phyloP scores from a whole-genome alignment of 1,284 basidiomycete species.

The Rhodotorula mucilaginosa region DNA sequence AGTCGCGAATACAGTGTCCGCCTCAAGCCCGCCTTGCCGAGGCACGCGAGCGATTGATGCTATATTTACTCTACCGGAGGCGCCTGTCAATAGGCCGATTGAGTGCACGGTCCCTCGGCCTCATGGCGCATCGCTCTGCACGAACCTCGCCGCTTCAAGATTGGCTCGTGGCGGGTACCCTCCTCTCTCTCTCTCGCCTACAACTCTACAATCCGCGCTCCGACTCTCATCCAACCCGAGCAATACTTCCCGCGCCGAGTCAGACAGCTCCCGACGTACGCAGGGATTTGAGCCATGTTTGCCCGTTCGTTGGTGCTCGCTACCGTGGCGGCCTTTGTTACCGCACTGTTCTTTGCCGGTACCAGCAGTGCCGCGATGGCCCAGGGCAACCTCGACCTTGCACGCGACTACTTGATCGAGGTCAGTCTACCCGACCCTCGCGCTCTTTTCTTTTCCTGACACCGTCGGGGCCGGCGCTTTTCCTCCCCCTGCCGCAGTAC shows the following conservation, averaged over 20 bases:
- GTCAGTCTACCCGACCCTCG: neutral
- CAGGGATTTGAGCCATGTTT: slow-evolving; percentile 9
- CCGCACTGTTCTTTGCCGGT: neutral
- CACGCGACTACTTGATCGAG: slow-evolving; percentile 14
- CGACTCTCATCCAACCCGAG: neutral
- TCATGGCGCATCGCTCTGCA: too few species aligned
- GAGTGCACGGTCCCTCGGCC: too few species aligned
- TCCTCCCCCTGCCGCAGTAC: slow-evolving; percentile 2
- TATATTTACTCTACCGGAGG: too few species aligned
- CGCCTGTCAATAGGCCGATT: too few species aligned
- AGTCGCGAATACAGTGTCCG: too few species aligned
- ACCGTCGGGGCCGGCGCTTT: too few species aligned
- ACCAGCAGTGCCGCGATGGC: slow-evolving; percentile 5
- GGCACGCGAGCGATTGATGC: too few species aligned
- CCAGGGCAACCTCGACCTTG: slow-evolving; percentile 17
- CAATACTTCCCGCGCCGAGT: neutral
- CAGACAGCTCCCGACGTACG: neutral
- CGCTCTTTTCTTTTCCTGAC: neutral
- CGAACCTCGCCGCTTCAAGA: too few species aligned
- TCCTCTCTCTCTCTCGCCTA: too few species aligned
- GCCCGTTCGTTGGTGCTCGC: slow-evolving; percentile 10
- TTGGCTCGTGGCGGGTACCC: neutral
- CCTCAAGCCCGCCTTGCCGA: too few species aligned
- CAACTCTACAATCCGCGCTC: too few species aligned
- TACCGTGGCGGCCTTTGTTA: slow-evolving; percentile 2